phyloP scores from a whole-genome alignment of 2,329 filamentous ascomycete species.

The Fusarium sp. region DNA sequence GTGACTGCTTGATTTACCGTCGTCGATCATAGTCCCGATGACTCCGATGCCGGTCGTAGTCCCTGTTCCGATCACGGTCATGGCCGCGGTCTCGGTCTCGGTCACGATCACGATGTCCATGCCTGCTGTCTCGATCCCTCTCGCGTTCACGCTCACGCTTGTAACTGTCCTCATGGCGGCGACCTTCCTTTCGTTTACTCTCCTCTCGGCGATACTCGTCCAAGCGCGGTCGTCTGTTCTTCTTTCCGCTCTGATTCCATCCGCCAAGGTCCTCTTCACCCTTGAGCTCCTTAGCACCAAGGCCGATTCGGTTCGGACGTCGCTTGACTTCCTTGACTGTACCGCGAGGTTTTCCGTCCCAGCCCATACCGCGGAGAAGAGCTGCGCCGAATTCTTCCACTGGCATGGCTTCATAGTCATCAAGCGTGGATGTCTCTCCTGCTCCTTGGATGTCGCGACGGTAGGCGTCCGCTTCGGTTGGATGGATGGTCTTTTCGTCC shows the following conservation, averaged over 20 bases:
- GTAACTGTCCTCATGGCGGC: slow-evolving; percentile 56
- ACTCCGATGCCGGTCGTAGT: slow-evolving; percentile 36
- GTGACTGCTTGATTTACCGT: slow-evolving; percentile 22
- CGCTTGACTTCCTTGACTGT: slow-evolving; percentile 71
- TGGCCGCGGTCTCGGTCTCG: slow-evolving; percentile 40
- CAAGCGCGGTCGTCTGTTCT: slow-evolving; percentile 55
- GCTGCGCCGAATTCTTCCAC: slow-evolving; percentile 96
- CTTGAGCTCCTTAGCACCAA: slow-evolving; percentile 86
- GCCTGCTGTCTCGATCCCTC: slow-evolving; percentile 49
- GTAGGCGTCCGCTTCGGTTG: slow-evolving; percentile 75
- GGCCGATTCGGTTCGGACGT: slow-evolving; percentile 83
- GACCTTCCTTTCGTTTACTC: slow-evolving; percentile 55
- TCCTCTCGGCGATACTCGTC: slow-evolving; percentile 61
- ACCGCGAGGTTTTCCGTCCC: slow-evolving; percentile 75
- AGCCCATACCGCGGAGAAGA: slow-evolving; percentile 91
- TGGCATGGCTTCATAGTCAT: slow-evolving; percentile 87
- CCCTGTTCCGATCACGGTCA: slow-evolving; percentile 29
- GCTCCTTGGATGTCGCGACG: slow-evolving; percentile 74
- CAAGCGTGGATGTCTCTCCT: slow-evolving; percentile 79
- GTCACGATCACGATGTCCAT: slow-evolving; percentile 48
- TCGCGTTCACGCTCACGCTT: slow-evolving; percentile 55
- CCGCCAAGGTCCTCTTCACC: slow-evolving; percentile 78
- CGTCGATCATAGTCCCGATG: slow-evolving; percentile 38
- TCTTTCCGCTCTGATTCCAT: slow-evolving; percentile 78
- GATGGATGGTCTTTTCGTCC: slow-evolving; percentile 61